phyloP scores from a whole-genome alignment of 306 rosid species.

The Gillenia trifoliata region DNA sequence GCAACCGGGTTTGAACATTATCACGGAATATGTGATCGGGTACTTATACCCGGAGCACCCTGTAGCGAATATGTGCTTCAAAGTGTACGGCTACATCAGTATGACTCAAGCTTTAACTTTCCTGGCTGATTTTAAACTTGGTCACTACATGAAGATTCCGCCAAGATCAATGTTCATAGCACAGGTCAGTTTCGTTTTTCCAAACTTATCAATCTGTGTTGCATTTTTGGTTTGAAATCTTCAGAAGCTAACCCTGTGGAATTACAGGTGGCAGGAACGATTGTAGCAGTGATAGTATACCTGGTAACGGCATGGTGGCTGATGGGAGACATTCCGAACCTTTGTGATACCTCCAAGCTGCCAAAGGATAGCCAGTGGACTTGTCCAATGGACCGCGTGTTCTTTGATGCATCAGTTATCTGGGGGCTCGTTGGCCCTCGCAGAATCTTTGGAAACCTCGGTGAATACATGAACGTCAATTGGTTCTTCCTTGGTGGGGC shows the following conservation, averaged over 20 bases:
- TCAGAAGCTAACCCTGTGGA: slow-evolving; percentile 3
- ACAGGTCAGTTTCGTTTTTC: slow-evolving; percentile 43
- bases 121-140: slow-evolving; percentile 73
- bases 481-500: slow-evolving; percentile 76
- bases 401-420: slow-evolving; percentile 76
- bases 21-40: slow-evolving; percentile 85
- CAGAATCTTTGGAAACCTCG: slow-evolving; percentile 74
- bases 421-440: slow-evolving; percentile 94
- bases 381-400: slow-evolving; percentile 72
- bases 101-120: slow-evolving; percentile 73
- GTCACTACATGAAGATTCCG: slow-evolving; percentile 96
- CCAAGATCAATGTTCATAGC: slow-evolving; percentile 90
- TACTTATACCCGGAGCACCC: slow-evolving; percentile 84
- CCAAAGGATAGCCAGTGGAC: slow-evolving; percentile 67
- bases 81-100: slow-evolving; percentile 85
- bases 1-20: slow-evolving; percentile 76
- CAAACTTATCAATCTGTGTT: not conserved
- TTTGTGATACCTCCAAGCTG: slow-evolving; percentile 50
- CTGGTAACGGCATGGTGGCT: slow-evolving; percentile 74
- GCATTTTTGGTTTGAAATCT: not conserved
- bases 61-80: slow-evolving; percentile 95
- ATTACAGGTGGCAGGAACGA: slow-evolving; percentile 62
- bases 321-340: slow-evolving; percentile 58
- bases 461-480: slow-evolving; percentile 56
- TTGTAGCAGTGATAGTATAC: slow-evolving; percentile 54